A percentile compares a stretch with the other conserved stretches of the same genome.
These are phyloP conservation scores for Ogataea dorogensis DNA, from an alignment of 805 yeast genomes.

Conservation along the genomic window DNA sequence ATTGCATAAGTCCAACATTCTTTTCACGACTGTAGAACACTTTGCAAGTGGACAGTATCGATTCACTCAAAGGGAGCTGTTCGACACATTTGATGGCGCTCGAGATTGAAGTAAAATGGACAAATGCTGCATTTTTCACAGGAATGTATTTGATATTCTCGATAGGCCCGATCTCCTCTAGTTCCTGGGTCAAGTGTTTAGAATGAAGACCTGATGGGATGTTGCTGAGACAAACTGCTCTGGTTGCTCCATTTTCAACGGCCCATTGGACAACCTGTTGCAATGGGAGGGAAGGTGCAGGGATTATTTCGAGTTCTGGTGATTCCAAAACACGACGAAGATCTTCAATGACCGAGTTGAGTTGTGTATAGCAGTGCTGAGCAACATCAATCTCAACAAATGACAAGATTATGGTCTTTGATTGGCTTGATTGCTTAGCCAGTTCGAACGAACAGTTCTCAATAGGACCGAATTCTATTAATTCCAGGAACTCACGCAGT, in stretches of 20 bases:
- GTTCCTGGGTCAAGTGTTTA: conserved; percentile 30
- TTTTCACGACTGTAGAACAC: conserved; percentile 33
- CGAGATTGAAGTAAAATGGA: conserved; percentile 46
- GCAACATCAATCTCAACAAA: conserved; percentile 27
- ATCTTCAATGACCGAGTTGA: conserved; percentile 16
- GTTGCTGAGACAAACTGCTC: conserved; percentile 29
- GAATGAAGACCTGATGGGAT: conserved; percentile 25
- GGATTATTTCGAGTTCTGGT: conserved; percentile 35
- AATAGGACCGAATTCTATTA: conserved; percentile 57
- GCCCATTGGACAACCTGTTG: conserved; percentile 27
- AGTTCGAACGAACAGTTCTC: conserved; percentile 51
- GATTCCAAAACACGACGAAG: conserved; percentile 36
- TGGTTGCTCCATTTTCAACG: conserved; percentile 32
- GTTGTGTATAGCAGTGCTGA: conserved; percentile 20
- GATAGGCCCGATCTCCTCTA: conserved; percentile 41
- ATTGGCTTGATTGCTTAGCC: conserved; percentile 15
- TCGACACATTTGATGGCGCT: conserved; percentile 46
- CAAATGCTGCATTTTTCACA: conserved; percentile 26
- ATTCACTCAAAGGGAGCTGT: conserved; percentile 31
- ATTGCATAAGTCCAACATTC: conserved; percentile 9
- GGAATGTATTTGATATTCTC: conserved; percentile 35
- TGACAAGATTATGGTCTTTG: conserved; percentile 21
- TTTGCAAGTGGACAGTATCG: conserved; percentile 24
- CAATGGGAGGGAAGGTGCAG: conserved; percentile 33
- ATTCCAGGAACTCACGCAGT: conserved; percentile 35